A percentile compares a stretch with the other conserved stretches of the same genome.
phyloP scores from a whole-genome alignment of 208 protist species.

The Leishmania arabica region DNA sequence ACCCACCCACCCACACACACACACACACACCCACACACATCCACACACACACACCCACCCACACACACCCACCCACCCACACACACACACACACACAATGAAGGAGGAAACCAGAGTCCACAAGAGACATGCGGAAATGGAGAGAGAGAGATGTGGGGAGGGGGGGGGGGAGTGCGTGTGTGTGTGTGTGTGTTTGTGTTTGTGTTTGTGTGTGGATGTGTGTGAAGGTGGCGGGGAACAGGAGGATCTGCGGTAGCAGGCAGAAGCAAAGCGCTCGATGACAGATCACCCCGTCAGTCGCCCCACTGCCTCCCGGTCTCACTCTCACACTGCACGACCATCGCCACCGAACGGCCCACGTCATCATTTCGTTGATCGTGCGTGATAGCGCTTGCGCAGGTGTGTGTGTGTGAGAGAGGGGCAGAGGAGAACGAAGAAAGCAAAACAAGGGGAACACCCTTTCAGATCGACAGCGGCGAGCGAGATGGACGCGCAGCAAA shows the following conservation, averaged over 20 bases:
- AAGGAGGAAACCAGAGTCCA: neutral
- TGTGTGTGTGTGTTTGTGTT: no score
- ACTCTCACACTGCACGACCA: neutral
- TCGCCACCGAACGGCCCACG: neutral
- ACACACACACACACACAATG: neutral
- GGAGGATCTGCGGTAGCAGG: neutral
- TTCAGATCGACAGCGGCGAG: no score
- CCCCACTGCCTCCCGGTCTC: no score
- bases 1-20: neutral
- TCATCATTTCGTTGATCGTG: no score
- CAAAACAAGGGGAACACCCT: no score
- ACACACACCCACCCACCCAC: neutral
- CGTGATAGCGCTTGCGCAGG: no score
- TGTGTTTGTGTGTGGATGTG: no score
- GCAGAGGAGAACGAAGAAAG: no score
- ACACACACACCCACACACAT: neutral
- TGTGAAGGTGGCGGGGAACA: no score
- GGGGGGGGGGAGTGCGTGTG: neutral
- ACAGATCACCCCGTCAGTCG: neutral
- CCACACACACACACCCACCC: neutral
- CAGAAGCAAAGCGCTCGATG: neutral
- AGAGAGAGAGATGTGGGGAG: neutral
- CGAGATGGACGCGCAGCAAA: no score
- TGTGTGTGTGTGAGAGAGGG: no score
- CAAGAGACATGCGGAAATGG: neutral